Evolutionary conservation across 805 yeast genomes (phyloP).

Genomic region (Starmerella geochares): DNA sequence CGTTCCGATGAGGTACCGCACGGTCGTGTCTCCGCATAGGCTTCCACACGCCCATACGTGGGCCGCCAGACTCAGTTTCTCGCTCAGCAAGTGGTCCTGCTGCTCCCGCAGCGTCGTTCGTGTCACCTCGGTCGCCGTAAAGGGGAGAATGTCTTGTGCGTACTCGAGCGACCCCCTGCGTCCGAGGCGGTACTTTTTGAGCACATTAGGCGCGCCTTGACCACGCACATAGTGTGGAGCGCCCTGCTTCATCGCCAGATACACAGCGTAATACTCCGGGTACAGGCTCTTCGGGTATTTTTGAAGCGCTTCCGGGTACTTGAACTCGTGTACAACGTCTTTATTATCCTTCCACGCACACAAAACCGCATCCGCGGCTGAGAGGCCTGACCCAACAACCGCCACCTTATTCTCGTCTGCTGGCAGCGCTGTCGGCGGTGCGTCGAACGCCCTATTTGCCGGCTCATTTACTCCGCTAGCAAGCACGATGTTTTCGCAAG

Average conservation of each 20-base stretch:
- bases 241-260: conserved; percentile 23
- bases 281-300: conserved; percentile 29
- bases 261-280: conserved; percentile 30
- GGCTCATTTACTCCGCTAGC: conserved; percentile 8
- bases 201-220: neutral
- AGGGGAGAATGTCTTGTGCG: neutral
- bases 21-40: conserved; percentile 5
- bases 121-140: neutral
- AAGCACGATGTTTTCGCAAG: conserved; percentile 4
- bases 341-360: neutral
- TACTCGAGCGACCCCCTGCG: neutral
- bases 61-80: neutral
- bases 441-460: conserved; percentile 7
- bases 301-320: conserved; percentile 17
- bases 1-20: conserved; percentile 5
- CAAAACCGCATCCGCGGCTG: conserved; percentile 32
- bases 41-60: conserved; percentile 9
- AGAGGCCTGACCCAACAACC: conserved; percentile 31
- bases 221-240: neutral
- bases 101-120: neutral
- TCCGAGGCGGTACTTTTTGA: neutral
- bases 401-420: conserved; percentile 11
- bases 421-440: conserved; percentile 10
- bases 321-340: conserved; percentile 1
- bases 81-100: too few species aligned